Base-by-base conservation (phyloP, 1,284 basidiomycete species). In the Sporisorium scitamineum region DNA sequence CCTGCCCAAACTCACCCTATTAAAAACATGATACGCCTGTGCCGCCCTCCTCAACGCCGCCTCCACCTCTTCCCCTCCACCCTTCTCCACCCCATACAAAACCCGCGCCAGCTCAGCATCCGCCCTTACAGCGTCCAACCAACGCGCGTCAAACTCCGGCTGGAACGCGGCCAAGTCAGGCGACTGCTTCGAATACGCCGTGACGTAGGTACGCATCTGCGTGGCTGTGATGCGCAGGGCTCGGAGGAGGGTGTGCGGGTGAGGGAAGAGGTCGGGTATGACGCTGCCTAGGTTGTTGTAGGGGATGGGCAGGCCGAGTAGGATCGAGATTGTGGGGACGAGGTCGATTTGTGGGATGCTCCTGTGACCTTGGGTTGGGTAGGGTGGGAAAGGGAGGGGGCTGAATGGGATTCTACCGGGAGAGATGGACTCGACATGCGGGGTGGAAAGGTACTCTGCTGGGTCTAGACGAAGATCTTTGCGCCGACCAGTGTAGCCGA, bases 311-410 rank as follows among this genome's bases (percentile, higher is more conserved):
- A 97, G 87, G 22, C 96, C 95, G 13, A 99, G 90, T 9, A 97
- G 89, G n/a, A 98, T 89, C 2, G 94, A 91, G 31, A 99, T 86
- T 0, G 94, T 92, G 0, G 96, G 94, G 0, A 98, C 90, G 34
- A 99, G 88, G 86, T 98, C 96, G 79, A 99, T 97, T 86, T 99
- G 97, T 75, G 95, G 92, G 54, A 96, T 89, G 16, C 89, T 89
- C 9, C 95, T 90, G 42, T 88, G 89, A 47, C 90, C 79, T 6
- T 53, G 10, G 5, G 27, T 3, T 0, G 55, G 14, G 37, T 71
- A 70, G 1, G 74, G 77, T 11, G 80, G 72, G 5, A 72, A 76
- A 7, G 77, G 79, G 20, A 84, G 76, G 10, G 80, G 75, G 13
- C 72, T 73, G 67, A 84, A 84, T 1, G 75, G 65, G 11, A 65